Conservation (phyloP, 2,329 filamentous ascomycete species). For the Harringtonia lauricola region DNA sequence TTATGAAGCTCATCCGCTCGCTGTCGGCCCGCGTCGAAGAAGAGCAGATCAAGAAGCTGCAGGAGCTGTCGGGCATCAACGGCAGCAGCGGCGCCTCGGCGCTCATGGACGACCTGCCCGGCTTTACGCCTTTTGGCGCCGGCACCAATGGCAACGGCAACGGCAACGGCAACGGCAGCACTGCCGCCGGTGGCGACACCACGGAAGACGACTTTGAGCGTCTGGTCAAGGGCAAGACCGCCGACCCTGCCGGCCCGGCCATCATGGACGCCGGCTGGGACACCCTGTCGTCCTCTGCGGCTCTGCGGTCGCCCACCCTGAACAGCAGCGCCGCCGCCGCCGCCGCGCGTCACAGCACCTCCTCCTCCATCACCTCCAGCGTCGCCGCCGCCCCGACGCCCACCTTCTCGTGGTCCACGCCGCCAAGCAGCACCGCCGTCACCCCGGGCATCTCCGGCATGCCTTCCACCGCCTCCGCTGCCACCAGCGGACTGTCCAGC, state of each 20-base stretch:
- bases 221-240: conserved; percentile 60
- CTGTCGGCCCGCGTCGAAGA: conserved; percentile 73
- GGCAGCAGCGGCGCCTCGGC: conserved; percentile 14
- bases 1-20: conserved; percentile 79
- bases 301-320: background rate
- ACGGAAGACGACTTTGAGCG: conserved; percentile 72
- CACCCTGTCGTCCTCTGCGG: background rate
- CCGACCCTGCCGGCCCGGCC: background rate
- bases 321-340: background rate
- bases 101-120: background rate
- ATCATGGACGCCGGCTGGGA: conserved; percentile 11
- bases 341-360: conserved; percentile 10
- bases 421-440: conserved; percentile 19
- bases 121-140: conserved; percentile 29
- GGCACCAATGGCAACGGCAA: conserved; percentile 31
- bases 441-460: background rate
- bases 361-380: conserved; percentile 17
- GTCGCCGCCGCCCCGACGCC: conserved; percentile 24
- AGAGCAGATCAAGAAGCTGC: conserved; percentile 80
- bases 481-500: conserved; percentile 45
- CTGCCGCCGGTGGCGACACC: no score
- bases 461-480: conserved; percentile 27
- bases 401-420: conserved; percentile 55
- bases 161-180: conserved; percentile 38
- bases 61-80: conserved; percentile 47